Base-by-base conservation (phyloP, 139 green algal genomes). In the Picochlorum sp. region DNA sequence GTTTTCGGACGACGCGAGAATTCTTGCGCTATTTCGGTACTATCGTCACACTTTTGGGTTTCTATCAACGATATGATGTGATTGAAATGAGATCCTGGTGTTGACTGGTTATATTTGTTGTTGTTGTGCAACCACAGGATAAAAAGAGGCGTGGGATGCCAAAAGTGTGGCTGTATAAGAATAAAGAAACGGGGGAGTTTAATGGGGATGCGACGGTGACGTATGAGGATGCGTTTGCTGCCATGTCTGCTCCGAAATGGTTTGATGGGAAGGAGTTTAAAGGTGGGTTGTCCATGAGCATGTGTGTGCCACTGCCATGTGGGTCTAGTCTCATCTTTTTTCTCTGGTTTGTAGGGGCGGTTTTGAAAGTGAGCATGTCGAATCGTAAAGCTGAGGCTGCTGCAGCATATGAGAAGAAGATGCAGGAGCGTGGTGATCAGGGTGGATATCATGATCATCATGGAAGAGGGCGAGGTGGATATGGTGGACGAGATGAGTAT, bases 231-330 rank as follows among this genome's bases (percentile, higher is more conserved):
- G 83, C 88, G 3, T 92, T 90, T 61, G 82, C 82, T 3, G 88
- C 88, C 1, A 67, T 55, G 14, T 87, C 75, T 1, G 87, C 87
- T 2, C 81, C 91, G 18, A 49, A 81, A n/a, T 95, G 87, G 87
- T 95, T 94, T 61, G 78, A 90, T 59, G 78, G 80, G 69, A 95
- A 94, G 68, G 78, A 88, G 1, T 94, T 81, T 63, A 85, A 87
- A 70, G 86, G 66, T 56, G n/a, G 37, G 66, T 67, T 65, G 44
- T 37, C 5, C 57, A 20, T 23, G 15, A n/a, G 18, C 28, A 1
- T 30, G 28, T 30, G 28, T 30, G 28, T 30, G 28, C 28, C 28
- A 6, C 3, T 30, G 26, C 26, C 26, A 30, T 30, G 26, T 30
- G n/a, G n/a, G 28, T 30, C 3, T 30, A 0, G 4, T 30, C 28